Base-by-base conservation (phyloP, 2,329 filamentous ascomycete genomes). In the Coniochaeta sp. region DNA sequence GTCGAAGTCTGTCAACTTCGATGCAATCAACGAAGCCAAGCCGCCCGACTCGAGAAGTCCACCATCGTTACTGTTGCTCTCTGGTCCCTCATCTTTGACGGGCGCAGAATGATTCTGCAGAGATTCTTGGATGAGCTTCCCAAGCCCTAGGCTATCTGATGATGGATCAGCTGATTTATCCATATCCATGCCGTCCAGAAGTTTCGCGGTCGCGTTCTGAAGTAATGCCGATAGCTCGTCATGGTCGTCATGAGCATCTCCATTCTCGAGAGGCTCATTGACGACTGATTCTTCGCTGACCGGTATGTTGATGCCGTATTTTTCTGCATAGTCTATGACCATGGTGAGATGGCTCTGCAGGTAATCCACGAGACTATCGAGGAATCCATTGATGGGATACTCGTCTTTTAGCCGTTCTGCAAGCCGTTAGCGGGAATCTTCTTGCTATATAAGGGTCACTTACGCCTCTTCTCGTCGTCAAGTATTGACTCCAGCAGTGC, bases 401-500 rank as follows among this genome's bases (percentile, higher is more conserved):
- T 68, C 67, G 6, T 67, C 66, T 53, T 64, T 65, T 8, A 77
- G 56, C 18, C 65, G 61, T 31, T 53, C 61, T 66, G 52, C 49
- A 57, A 38, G 45, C 54, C 20, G 58, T 61, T 49, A 58, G 50
- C 26, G 16, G 3, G 6, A 47, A 14, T 22, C 9, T 20, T 45
- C 26, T 31, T 8, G 14, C 24, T 27, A 8, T 30, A 20, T 14
- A 14, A 24, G 7, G 10, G 14, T 27, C 12, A 45, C 58, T 46
- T 51, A 65, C 68, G 59, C 55, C 61, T 61, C 9, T 61, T 57
- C 40, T 62, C 54, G 58, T 82, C 80, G 51, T 84, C 78, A 1
- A 66, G 66, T 66, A 74, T 81, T 1, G 75, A 57, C 58, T 75
- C 75, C 57, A 82, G 78, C 24, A 79, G 67, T 12, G 72, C 66